A percentile compares a stretch with the other conserved stretches of the same genome.
Evolutionary conservation across 768 basidiomycete genomes (phyloP).

Genomic region (Boletus huronensis): DNA sequence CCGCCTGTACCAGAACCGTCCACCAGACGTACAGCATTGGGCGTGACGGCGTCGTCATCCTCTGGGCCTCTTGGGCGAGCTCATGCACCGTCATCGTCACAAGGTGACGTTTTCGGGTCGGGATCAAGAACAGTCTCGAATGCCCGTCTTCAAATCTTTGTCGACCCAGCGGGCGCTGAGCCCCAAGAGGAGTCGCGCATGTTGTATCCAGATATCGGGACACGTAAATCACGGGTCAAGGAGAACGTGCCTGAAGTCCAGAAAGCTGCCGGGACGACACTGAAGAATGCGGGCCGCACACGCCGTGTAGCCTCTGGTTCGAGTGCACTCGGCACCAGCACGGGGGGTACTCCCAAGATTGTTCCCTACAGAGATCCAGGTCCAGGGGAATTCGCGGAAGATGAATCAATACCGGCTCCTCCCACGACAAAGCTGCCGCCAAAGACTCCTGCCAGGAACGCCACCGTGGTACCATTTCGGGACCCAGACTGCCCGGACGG

Average conservation of each 20-base stretch:
- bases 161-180: slow-evolving; percentile 61
- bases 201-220: slow-evolving; percentile 70
- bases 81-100: slow-evolving; percentile 15
- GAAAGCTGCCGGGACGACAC: slow-evolving; percentile 63
- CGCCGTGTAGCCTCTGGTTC: slow-evolving; percentile 48
- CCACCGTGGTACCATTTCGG: slow-evolving; percentile 37
- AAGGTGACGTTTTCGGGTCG: slow-evolving; percentile 30
- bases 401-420: slow-evolving; percentile 30
- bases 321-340: slow-evolving; percentile 1
- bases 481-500: slow-evolving; percentile 30
- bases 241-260: slow-evolving; percentile 72
- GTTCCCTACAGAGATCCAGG: slow-evolving; percentile 62
- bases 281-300: slow-evolving; percentile 58
- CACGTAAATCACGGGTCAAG: slow-evolving; percentile 74
- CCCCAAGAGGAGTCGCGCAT: slow-evolving; percentile 42
- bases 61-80: slow-evolving; percentile 25
- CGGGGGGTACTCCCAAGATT: slow-evolving; percentile 50
- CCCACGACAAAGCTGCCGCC: slow-evolving; percentile 30
- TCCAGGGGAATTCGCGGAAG: slow-evolving; percentile 36
- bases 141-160: slow-evolving; percentile 62
- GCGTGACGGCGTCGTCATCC: slow-evolving; percentile 38
- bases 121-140: slow-evolving; percentile 44
- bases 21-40: slow-evolving; percentile 43
- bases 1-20: slow-evolving; percentile 36
- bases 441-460: slow-evolving; percentile 35